Conservation (phyloP, 257 asterid species). For the Gentiana macrophylla region DNA sequence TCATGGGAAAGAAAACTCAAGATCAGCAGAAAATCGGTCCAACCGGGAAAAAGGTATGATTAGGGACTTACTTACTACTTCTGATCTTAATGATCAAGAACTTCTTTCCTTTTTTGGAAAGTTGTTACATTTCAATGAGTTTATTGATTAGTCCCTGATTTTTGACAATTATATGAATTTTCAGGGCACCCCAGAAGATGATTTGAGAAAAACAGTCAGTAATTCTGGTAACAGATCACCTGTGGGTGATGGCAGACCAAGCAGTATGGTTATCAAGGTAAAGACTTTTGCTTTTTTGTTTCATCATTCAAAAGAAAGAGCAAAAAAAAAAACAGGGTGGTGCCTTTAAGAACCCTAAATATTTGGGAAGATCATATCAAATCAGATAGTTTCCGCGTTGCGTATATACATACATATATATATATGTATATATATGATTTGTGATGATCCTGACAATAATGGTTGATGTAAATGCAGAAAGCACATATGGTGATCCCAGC, state of each 20-base stretch:
- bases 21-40: constrained; percentile 4
- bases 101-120: not conserved
- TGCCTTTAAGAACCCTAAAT: too few relatives aligned
- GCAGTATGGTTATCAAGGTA: constrained; percentile 75
- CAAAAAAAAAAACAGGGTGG: too few relatives aligned
- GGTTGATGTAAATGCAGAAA: constrained; percentile 32
- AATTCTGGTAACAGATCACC: constrained; percentile 21
- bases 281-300: not conserved
- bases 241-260: constrained; percentile 37
- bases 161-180: not conserved
- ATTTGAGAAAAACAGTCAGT: constrained; percentile 34
- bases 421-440: not conserved
- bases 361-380: too few relatives aligned
- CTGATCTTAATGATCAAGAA: not conserved
- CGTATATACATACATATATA: too few relatives aligned
- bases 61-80: not conserved
- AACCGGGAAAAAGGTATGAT: constrained; percentile 9
- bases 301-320: too few relatives aligned
- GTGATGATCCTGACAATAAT: not conserved
- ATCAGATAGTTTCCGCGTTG: too few relatives aligned
- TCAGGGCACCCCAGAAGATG: constrained; percentile 42
- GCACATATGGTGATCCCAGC: constrained; percentile 61
- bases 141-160: not conserved
- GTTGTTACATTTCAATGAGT: not conserved
- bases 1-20: constrained; percentile 33